Evolutionary conservation across 2,329 filamentous ascomycete species (phyloP).

Genomic region (Neocucurbitaria cava): DNA sequence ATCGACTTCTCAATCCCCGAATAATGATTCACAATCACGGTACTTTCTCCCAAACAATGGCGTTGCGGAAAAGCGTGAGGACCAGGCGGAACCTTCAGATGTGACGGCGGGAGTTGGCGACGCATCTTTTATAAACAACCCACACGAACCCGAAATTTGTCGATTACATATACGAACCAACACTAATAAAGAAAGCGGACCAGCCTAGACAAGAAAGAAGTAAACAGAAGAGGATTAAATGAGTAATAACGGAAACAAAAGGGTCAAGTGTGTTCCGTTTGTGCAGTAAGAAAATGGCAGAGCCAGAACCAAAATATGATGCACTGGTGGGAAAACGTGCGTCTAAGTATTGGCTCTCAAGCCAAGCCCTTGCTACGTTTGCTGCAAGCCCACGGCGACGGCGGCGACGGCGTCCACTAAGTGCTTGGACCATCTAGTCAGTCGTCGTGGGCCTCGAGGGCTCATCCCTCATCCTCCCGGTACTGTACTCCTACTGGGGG

Average conservation of each 20-base stretch:
- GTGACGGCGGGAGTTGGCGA: constrained; percentile 43
- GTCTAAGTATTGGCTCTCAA: constrained; percentile 41
- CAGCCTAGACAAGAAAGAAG: constrained; percentile 22
- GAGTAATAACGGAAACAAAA: constrained; percentile 6
- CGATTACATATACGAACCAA: constrained; percentile 28
- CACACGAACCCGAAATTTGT: not conserved
- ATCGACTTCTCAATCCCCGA: constrained; percentile 45
- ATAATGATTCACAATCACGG: constrained; percentile 44
- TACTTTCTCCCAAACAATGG: constrained; percentile 33
- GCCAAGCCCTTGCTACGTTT: constrained; percentile 27
- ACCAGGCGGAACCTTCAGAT: constrained; percentile 42
- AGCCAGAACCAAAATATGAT: constrained; percentile 21
- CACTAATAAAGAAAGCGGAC: constrained; percentile 20
- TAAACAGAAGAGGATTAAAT: constrained; percentile 27
- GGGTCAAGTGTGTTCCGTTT: constrained; percentile 10
- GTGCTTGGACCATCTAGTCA: not conserved
- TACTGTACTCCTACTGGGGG: no score
- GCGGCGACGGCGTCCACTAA: no score
- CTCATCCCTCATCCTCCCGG: no score
- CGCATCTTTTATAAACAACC: constrained; percentile 31
- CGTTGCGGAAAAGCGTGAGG: constrained; percentile 40
- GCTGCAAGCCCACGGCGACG: not conserved
- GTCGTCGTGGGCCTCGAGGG: no score
- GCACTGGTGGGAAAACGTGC: constrained; percentile 38
- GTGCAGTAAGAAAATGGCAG: constrained; percentile 11